Evolutionary conservation across 345 rosid genomes (phyloP), one percentile per base, ranked within the genome.

Genomic region (Arabidopsis suecica): DNA sequence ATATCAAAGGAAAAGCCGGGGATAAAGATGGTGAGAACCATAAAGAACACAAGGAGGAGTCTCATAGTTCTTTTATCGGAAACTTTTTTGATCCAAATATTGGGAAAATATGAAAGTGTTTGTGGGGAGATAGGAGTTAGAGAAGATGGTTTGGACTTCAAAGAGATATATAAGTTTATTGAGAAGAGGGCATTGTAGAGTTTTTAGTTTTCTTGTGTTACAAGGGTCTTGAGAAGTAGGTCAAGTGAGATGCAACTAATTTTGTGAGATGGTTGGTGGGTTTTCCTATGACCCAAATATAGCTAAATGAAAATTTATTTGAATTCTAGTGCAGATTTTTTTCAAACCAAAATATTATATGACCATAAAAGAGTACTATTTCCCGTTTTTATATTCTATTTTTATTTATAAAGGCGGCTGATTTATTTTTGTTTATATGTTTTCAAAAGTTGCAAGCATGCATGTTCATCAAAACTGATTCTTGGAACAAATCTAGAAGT

Each of bases 181-280:
- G 56, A 71, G 62, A 71, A 57, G 68, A 56, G 5, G 23, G 68
- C 22, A 32, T 20, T 40, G 66, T 47, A 57, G 38, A 41, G 48
- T 38, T 65, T 50, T 71, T 77, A 56, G 62, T 13, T 71, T 71
- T 71, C 81, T 77, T 77, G 81, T 77, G 67, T 23, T 2, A 65
- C 55, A 71, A 77, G 72, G 55, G 23, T 64, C 66, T 64, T 56
- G 13, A 54, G 45, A 77, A 57, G 61, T 77, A 71, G 76, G 81
- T 58, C 76, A 51, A 77, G 77, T 37, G 72, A 77, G 77, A 71
- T 77, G 77, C 81, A 77, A 65, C 81, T 77, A 77, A 71, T 65
- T 77, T 14, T 41, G 62, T 65, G 59, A 64, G 81, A 77, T 71
- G 81, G 77, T 77, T 71, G 77, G 65, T 77, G 77, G 77, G 81